These are phyloP conservation scores for Scheffersomyces lignosus DNA, from an alignment of 805 yeast species.

Conservation along the genomic window DNA sequence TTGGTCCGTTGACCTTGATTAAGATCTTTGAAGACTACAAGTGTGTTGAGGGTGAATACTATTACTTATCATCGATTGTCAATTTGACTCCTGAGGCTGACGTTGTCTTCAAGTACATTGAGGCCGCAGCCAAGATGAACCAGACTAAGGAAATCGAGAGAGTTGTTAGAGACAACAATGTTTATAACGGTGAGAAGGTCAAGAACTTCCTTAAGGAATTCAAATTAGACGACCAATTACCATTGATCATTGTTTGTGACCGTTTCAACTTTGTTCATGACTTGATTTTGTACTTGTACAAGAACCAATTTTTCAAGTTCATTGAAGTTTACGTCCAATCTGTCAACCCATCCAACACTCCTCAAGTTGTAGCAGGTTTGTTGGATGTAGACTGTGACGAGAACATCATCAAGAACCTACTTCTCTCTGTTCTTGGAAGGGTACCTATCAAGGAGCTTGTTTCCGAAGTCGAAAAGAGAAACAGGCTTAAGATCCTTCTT, in stretches of 20 bases:
- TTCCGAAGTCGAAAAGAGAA: constrained; percentile 94
- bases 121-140: constrained; percentile 86
- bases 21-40: constrained; percentile 91
- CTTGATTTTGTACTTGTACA: constrained; percentile 87
- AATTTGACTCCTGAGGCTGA: constrained; percentile 92
- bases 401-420: constrained; percentile 72
- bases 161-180: constrained; percentile 89
- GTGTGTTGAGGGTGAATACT: constrained; percentile 90
- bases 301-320: constrained; percentile 92
- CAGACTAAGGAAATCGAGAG: constrained; percentile 95
- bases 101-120: constrained; percentile 94
- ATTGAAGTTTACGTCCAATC: constrained; percentile 98
- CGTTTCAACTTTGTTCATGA: constrained; percentile 90
- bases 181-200: constrained; percentile 95
- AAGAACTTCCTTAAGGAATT: constrained; percentile 96
- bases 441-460: constrained; percentile 90
- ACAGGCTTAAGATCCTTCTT: constrained; percentile 83
- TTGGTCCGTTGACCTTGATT: constrained; percentile 83
- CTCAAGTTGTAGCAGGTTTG: constrained; percentile 94
- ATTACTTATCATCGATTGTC: constrained; percentile 89
- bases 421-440: constrained; percentile 86
- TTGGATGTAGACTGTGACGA: constrained; percentile 98
- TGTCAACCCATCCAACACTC: constrained; percentile 93
- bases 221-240: constrained; percentile 90
- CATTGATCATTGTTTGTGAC: constrained; percentile 95